Evolutionary conservation across 139 green algal genomes (phyloP).

Genomic region (Gonium pectorale): DNA sequence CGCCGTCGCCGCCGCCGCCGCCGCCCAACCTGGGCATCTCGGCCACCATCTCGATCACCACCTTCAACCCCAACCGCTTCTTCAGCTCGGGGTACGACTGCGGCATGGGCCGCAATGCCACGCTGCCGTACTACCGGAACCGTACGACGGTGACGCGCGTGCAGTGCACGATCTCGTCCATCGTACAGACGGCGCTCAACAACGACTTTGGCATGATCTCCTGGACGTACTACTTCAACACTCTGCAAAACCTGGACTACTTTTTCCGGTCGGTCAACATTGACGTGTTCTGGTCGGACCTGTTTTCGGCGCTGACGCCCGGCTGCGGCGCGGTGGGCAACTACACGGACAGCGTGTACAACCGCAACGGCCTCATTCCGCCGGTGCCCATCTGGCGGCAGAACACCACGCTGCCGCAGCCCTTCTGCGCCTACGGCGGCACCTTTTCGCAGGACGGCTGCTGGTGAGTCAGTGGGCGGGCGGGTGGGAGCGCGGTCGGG

Average conservation of each 20-base stretch:
- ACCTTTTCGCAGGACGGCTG: neutral
- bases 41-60: conserved; percentile 24
- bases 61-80: conserved; percentile 3
- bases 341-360: conserved; percentile 27
- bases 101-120: neutral
- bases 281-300: conserved; percentile 13
- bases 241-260: neutral
- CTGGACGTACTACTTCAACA: conserved; percentile 34
- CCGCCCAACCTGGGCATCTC: neutral
- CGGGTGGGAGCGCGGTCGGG: neutral
- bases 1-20: neutral
- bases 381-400: neutral
- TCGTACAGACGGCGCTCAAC: neutral
- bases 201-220: conserved; percentile 22
- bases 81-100: conserved; percentile 33
- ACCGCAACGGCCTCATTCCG: neutral
- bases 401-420: conserved; percentile 1
- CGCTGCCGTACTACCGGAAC: conserved; percentile 2
- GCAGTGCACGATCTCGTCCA: neutral
- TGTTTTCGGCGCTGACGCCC: conserved; percentile 7
- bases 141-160: neutral
- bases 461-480: neutral
- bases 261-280: conserved; percentile 38
- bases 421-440: conserved; percentile 27
- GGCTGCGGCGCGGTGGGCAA: conserved; percentile 28